phyloP scores from a whole-genome alignment of 2,329 filamentous ascomycete genomes.

The Leptodontidium sp. region DNA sequence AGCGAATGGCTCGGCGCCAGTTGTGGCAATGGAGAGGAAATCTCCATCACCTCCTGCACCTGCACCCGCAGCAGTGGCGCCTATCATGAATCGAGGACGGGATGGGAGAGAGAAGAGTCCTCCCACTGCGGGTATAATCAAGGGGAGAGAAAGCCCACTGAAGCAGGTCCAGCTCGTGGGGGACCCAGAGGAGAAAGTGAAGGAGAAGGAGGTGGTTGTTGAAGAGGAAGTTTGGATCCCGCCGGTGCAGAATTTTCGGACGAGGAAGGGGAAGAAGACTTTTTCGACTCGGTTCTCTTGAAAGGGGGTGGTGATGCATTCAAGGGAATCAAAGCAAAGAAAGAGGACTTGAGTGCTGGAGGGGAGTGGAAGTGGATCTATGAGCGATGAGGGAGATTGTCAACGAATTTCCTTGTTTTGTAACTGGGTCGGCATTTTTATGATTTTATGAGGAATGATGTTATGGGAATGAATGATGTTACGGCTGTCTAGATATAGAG shows the following conservation, averaged over 20 bases:
- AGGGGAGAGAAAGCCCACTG: constrained; percentile 17
- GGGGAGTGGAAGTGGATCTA: background rate
- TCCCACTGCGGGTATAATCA: background rate
- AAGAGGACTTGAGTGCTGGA: background rate
- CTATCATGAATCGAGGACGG: constrained; percentile 14
- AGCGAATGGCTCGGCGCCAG: background rate
- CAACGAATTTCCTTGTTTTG: constrained; percentile 15
- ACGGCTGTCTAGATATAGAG: constrained; percentile 21
- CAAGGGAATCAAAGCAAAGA: background rate
- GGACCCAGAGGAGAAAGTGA: constrained; percentile 3
- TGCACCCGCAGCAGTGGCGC: background rate
- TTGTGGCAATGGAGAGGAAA: background rate
- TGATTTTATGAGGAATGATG: constrained; percentile 16
- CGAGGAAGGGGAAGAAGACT: constrained; percentile 34
- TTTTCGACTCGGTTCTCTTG: constrained; percentile 32
- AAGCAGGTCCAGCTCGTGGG: constrained; percentile 13
- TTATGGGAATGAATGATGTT: constrained; percentile 11
- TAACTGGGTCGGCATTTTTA: background rate
- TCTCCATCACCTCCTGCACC: constrained; percentile 11
- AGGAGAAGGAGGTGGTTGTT: constrained; percentile 22
- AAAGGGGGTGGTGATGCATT: background rate
- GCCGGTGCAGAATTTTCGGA: constrained; percentile 25
- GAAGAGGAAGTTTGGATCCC: constrained; percentile 15
- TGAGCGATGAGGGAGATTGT: no score
- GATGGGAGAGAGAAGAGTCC: constrained; percentile 12